These are phyloP conservation scores for Myochromella boudieri DNA, from an alignment of 768 basidiomycete species.

Conservation along the genomic window DNA sequence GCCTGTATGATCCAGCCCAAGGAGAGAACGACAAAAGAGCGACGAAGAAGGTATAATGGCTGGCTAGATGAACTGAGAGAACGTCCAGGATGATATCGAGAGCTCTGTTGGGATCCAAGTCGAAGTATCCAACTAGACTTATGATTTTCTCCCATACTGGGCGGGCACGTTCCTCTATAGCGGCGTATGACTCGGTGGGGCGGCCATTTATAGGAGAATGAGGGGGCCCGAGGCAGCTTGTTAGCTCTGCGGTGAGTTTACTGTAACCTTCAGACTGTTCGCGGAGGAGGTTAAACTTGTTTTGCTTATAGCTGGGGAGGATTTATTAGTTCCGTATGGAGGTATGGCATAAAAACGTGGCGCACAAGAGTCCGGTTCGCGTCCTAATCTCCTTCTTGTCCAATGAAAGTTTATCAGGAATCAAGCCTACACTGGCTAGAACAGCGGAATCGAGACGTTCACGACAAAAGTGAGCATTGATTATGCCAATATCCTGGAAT, in stretches of 20 bases:
- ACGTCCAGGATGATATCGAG: slow-evolving; percentile 94
- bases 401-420: slow-evolving; percentile 62
- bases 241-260: slow-evolving; percentile 84
- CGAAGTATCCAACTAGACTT: slow-evolving; percentile 92
- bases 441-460: slow-evolving; percentile 73
- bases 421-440: slow-evolving; percentile 62
- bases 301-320: slow-evolving; percentile 84
- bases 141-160: slow-evolving; percentile 83
- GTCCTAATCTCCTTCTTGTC: slow-evolving; percentile 82
- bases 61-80: slow-evolving; percentile 75
- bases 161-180: slow-evolving; percentile 63
- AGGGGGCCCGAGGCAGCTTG: slow-evolving; percentile 71
- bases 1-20: slow-evolving; percentile 64
- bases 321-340: slow-evolving; percentile 6
- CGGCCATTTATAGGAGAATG: slow-evolving; percentile 68
- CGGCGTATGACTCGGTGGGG: slow-evolving; percentile 56
- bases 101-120: slow-evolving; percentile 92
- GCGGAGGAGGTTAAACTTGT: slow-evolving; percentile 95
- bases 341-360: slow-evolving; percentile 15
- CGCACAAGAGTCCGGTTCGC: slow-evolving; percentile 81
- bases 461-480: slow-evolving; percentile 62
- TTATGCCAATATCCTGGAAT: slow-evolving; percentile 55
- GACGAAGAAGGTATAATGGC: slow-evolving; percentile 88
- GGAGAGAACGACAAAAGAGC: slow-evolving; percentile 84
- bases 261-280: slow-evolving; percentile 98